phyloP scores from a whole-genome alignment of 306 rosid genomes.

The Vigna reflexopilosa region DNA sequence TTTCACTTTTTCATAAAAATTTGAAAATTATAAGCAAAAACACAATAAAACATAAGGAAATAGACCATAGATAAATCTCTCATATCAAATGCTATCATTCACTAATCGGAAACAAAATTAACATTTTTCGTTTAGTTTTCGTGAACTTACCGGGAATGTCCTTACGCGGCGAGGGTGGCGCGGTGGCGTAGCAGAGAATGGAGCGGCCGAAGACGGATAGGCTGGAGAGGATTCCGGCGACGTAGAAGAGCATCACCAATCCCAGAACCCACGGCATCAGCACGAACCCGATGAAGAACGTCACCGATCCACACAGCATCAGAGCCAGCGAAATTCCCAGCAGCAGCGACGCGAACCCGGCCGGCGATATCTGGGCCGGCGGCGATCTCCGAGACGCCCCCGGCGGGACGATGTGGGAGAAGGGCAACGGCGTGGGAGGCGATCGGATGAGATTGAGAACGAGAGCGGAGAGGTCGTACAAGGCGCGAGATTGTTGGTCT shows the following conservation, averaged over 20 bases:
- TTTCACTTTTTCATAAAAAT: too few species aligned
- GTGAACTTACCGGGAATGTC: slow-evolving; percentile 65
- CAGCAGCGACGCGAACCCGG: slow-evolving; percentile 80
- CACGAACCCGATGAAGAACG: slow-evolving; percentile 90
- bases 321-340: slow-evolving; percentile 84
- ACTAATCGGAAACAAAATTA: neutral
- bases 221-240: slow-evolving; percentile 74
- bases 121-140: neutral
- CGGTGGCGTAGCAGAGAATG: slow-evolving; percentile 60
- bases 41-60: too few species aligned
- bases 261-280: slow-evolving; percentile 97
- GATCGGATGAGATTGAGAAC: slow-evolving; percentile 78
- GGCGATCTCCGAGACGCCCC: slow-evolving; percentile 12
- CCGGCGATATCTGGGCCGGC: slow-evolving; percentile 38
- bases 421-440: slow-evolving; percentile 60
- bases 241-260: slow-evolving; percentile 73
- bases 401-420: slow-evolving; percentile 46
- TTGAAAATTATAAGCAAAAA: too few species aligned
- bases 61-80: neutral
- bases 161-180: slow-evolving; percentile 57
- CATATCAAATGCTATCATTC: neutral
- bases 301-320: slow-evolving; percentile 92
- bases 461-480: slow-evolving; percentile 71
- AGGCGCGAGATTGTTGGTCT: slow-evolving; percentile 64
- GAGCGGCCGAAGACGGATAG: slow-evolving; percentile 74